Conservation (phyloP, 305 asterid genomes). For the Rubia occidens region DNA sequence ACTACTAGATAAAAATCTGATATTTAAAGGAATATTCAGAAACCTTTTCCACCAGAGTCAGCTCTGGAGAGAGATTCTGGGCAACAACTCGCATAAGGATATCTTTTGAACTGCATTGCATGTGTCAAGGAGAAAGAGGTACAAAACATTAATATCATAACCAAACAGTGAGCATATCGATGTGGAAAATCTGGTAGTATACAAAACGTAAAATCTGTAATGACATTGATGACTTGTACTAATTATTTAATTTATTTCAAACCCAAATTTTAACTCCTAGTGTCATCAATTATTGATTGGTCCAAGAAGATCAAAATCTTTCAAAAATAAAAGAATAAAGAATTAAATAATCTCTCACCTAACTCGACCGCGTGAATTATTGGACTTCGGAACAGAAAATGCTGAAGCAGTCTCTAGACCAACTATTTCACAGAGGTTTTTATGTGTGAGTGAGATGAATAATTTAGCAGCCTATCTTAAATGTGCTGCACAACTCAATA, state of each 20-base stretch:
- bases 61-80: constrained; percentile 76
- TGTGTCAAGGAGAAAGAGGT: constrained; percentile 10
- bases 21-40: background rate
- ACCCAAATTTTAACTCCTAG: background rate
- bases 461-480: no score
- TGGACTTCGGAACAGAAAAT: background rate
- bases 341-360: background rate
- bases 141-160: constrained; percentile 8
- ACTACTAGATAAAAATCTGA: background rate
- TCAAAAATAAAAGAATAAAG: background rate
- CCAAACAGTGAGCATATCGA: background rate
- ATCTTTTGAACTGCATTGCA: constrained; percentile 67
- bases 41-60: constrained; percentile 86
- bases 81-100: constrained; percentile 88
- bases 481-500: background rate
- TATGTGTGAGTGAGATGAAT: no score
- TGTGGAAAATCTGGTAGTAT: background rate
- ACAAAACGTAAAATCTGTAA: background rate
- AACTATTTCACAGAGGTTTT: background rate
- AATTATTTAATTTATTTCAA: background rate
- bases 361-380: background rate
- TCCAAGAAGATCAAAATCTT: no score
- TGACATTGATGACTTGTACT: background rate
- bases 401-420: background rate
- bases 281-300: background rate